phyloP scores from a whole-genome alignment of 2,329 filamentous ascomycete genomes.

The Clarireedia homoeocarpa region DNA sequence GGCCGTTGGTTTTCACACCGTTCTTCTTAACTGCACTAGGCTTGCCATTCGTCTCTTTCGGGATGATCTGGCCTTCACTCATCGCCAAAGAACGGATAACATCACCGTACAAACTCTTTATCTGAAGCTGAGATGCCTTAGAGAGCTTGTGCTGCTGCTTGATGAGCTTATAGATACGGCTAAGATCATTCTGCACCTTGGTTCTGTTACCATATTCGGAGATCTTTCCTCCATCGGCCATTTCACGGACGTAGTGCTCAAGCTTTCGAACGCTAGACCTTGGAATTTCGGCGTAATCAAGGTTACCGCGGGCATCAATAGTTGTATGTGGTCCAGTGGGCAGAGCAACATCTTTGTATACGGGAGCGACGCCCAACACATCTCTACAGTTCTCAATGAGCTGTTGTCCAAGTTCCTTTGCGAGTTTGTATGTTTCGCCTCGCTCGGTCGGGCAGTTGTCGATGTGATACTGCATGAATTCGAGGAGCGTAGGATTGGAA shows the following conservation, averaged over 20 bases:
- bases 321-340: slow-evolving; percentile 88
- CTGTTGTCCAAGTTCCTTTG: slow-evolving; percentile 85
- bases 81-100: slow-evolving; percentile 90
- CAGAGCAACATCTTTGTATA: slow-evolving; percentile 91
- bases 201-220: slow-evolving; percentile 97
- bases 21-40: slow-evolving; percentile 50
- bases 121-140: slow-evolving; percentile 91
- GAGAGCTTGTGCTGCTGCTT: slow-evolving; percentile 97
- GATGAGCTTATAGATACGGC: slow-evolving; percentile 95
- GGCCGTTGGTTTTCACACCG: slow-evolving; percentile 40
- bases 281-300: slow-evolving; percentile 84
- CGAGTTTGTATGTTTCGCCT: slow-evolving; percentile 96
- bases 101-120: slow-evolving; percentile 90
- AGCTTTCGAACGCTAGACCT: slow-evolving; percentile 88
- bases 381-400: slow-evolving; percentile 98
- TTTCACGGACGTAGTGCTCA: slow-evolving; percentile 96
- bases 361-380: slow-evolving; percentile 71
- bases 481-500: slow-evolving; percentile 87
- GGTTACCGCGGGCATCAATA: slow-evolving; percentile 86
- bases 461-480: slow-evolving; percentile 99
- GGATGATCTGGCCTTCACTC: slow-evolving; percentile 97
- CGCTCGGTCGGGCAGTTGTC: slow-evolving; percentile 96
- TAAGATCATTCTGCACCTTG: slow-evolving; percentile 94
- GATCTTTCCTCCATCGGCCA: slow-evolving; percentile 97
- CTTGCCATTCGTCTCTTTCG: slow-evolving; percentile 59